Evolutionary conservation across 805 yeast species (phyloP).

Genomic region (Starmera quercuum): DNA sequence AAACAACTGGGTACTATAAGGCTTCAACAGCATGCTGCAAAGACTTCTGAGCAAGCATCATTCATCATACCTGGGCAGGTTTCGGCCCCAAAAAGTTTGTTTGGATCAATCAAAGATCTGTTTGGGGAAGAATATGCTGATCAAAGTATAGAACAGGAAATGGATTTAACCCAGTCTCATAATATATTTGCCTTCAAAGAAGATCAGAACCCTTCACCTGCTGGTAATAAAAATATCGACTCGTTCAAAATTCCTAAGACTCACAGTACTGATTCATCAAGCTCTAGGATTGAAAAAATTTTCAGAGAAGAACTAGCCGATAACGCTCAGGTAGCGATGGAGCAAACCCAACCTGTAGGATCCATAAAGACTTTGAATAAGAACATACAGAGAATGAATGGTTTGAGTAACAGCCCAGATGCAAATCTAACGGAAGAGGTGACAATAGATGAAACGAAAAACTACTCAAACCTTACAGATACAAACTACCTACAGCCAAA

Average conservation of each 20-base stretch:
- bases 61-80: neutral
- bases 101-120: slow-evolving; percentile 19
- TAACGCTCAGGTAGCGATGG: slow-evolving; percentile 7
- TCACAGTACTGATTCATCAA: neutral
- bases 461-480: neutral
- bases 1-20: slow-evolving; percentile 17
- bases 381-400: neutral
- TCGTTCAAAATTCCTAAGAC: neutral
- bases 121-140: slow-evolving; percentile 11
- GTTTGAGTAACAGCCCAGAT: too few relatives aligned
- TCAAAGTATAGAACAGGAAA: slow-evolving; percentile 14
- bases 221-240: too few relatives aligned
- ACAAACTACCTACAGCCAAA: neutral
- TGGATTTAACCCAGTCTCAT: slow-evolving; percentile 18
- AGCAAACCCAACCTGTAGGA: slow-evolving; percentile 12
- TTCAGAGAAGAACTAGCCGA: too few relatives aligned
- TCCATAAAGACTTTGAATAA: neutral
- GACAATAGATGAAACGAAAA: slow-evolving; percentile 9
- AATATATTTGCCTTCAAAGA: too few relatives aligned
- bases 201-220: too few relatives aligned
- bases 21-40: slow-evolving; percentile 4
- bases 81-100: slow-evolving; percentile 1
- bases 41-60: neutral
- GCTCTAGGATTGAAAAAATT: neutral
- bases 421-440: neutral